These are phyloP conservation scores for Oxyria digyna DNA, from an alignment of 148 eudicot species.

Conservation along the genomic window DNA sequence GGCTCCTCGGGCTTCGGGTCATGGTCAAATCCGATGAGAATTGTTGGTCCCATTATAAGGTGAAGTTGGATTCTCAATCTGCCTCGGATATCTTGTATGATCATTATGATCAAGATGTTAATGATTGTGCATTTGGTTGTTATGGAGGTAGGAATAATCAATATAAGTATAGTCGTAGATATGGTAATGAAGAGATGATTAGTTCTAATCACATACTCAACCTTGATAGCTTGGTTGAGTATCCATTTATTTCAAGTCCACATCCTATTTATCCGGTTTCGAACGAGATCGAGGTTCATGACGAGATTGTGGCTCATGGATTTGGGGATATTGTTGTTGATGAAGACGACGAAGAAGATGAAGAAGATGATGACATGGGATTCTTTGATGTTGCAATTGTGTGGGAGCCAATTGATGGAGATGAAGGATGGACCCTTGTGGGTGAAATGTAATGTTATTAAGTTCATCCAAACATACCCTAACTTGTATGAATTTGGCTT, in stretches of 20 bases:
- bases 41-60: constrained; percentile 4
- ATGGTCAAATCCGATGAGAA: neutral
- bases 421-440: constrained; percentile 49
- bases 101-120: constrained; percentile 9
- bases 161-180: no score
- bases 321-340: neutral
- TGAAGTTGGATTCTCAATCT: constrained; percentile 31
- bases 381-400: constrained; percentile 30
- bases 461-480: neutral
- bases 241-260: neutral
- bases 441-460: constrained; percentile 19
- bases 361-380: constrained; percentile 22
- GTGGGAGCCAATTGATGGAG: constrained; percentile 20
- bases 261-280: neutral
- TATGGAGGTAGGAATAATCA: no score
- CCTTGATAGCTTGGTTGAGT: neutral
- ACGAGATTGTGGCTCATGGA: constrained; percentile 7
- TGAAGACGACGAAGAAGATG: no score
- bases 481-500: neutral
- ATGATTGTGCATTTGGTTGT: neutral
- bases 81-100: constrained; percentile 30
- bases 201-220: neutral
- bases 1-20: constrained; percentile 21
- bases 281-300: neutral
- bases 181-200: neutral